Evolutionary conservation across 495 filamentous ascomycete genomes (phyloP), one percentile per base, ranked within the genome.

Genomic region (Penicillium desertorum): DNA sequence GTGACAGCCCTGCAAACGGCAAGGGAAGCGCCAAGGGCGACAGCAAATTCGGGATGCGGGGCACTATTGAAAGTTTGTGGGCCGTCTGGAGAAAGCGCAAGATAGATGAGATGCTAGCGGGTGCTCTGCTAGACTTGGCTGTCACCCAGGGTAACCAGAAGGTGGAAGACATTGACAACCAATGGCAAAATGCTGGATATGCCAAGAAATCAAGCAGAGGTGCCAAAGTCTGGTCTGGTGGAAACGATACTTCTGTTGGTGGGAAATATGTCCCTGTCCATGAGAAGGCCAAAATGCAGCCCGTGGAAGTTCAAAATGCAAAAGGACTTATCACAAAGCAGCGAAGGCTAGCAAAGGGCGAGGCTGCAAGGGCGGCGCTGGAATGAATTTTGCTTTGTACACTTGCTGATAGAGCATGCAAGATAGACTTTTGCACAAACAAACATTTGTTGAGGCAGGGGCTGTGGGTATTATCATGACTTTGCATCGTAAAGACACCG

Each of bases 81-180:
- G 74, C 76, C 55, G 72, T 80, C 23, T 98, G 93, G 93, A 83
- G 90, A 59, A 79, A 84, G 65, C 78, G 81, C 44, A 96, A 95
- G 79, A 89, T 98, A 45, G 92, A 96, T 62, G 93, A 96, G 78
- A 73, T 95, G 30, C 72, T 97, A 45, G 83, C 88, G 0, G 82
- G 81, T 48, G 79, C 76, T 25, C 72, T 98, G 59, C 67, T 96
- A 42, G 81, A 87, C 58, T 54, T 86, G 41, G 76, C 87, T 10
- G 75, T 83, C 22, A 69, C 61, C 10, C 83, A 86, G 63, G 80
- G 83, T 3, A 65, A 73, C 60, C 65, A 70, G 44, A 66, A 42
- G 39, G 42, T 61, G 59, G 34, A 66, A 14, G 19, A 65, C 41
- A 62, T 63, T 46, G 62, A 59, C 27, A 50, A 56, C 30, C 62